Base-by-base conservation (phyloP, 1,284 basidiomycete species). In the Pseudomicrostroma phylloplanum region DNA sequence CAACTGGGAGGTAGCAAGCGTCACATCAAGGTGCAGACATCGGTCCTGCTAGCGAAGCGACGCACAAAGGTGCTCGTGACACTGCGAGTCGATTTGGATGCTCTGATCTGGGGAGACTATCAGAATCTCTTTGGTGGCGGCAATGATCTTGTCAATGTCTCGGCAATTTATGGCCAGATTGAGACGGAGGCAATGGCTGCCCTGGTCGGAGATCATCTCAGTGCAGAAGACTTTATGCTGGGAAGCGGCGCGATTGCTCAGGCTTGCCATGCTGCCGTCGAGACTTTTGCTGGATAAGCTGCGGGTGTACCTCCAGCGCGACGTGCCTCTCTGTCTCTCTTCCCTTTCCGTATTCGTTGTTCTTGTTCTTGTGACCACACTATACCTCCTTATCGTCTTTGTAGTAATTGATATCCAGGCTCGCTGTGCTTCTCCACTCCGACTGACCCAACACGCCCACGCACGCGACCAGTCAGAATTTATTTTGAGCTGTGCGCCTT, bases 51-150 rank as follows among this genome's bases (percentile, higher is more conserved):
- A 13, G 21, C 51, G 13, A 13, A 25, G 51, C 21, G 25, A 25
- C 15, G 21, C 15, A 54, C 51, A 7, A 54, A 54, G 51, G 21
- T 54, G 13, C 51, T 15, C 13, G 21, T 54, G 13, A 26, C 17
- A 2, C 23, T 54, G 17, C 15, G 21, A 54, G 51, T 54, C 21
- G 51, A 54, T 25, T 6, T 54, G 51, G 51, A 54, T 6, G 51
- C 51, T 13, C 51, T 54, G 21, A 54, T 54, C 51, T 54, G 26
- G 21, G 51, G 51, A 6, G 51, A 54, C 21, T 21, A 17, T 17
- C 21, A 19, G 7, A 25, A 19, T 13, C 51, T 54, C 13, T 54
- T 54, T 25, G n/a, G 13, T 25, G 21, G 26, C 21, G 25, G 51
- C 8, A 26, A 54, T 26, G 51, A 25, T 6, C 19, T 19, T 26